Evolutionary conservation across 2,329 filamentous ascomycete species (phyloP).

Genomic region (Colletotrichum shisoi): DNA sequence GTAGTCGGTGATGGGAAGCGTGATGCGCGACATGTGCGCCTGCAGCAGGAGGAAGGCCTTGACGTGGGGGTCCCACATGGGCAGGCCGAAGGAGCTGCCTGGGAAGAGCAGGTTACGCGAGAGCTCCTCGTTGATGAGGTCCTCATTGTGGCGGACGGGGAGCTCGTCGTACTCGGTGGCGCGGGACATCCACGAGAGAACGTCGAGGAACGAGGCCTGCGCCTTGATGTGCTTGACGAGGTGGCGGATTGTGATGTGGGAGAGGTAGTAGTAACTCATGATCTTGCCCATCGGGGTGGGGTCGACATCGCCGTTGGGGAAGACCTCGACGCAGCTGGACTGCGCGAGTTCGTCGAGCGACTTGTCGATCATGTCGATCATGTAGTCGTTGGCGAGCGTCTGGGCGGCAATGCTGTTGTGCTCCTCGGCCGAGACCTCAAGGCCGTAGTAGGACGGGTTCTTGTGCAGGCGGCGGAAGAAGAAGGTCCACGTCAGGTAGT

Average conservation of each 20-base stretch:
- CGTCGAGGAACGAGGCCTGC: conserved; percentile 79
- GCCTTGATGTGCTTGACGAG: conserved; percentile 79
- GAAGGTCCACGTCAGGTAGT: conserved; percentile 99
- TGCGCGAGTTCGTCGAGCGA: conserved; percentile 82
- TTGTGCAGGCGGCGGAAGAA: conserved; percentile 98
- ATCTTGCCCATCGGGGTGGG: conserved; percentile 94
- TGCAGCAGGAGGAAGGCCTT: conserved; percentile 94
- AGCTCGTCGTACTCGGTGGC: conserved; percentile 98
- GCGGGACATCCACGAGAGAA: conserved; percentile 88
- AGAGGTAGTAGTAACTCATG: conserved; percentile 99
- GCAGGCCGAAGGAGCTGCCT: conserved; percentile 70
- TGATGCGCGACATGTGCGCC: conserved; percentile 91
- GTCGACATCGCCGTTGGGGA: conserved; percentile 88
- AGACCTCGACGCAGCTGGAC: conserved; percentile 83
- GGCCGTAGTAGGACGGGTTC: conserved; percentile 96
- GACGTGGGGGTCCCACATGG: conserved; percentile 98
- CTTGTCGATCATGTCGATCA: conserved; percentile 89
- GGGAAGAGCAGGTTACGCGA: conserved; percentile 78
- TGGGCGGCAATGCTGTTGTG: conserved; percentile 89
- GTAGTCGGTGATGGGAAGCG: conserved; percentile 94
- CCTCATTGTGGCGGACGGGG: conserved; percentile 96
- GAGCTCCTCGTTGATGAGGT: conserved; percentile 92
- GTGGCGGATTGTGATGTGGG: conserved; percentile 91
- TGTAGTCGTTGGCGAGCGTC: conserved; percentile 88
- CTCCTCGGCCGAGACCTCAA: conserved; percentile 91